These are phyloP conservation scores for Vanilla planifolia DNA, from an alignment of 106 monocot species.

Conservation along the genomic window DNA sequence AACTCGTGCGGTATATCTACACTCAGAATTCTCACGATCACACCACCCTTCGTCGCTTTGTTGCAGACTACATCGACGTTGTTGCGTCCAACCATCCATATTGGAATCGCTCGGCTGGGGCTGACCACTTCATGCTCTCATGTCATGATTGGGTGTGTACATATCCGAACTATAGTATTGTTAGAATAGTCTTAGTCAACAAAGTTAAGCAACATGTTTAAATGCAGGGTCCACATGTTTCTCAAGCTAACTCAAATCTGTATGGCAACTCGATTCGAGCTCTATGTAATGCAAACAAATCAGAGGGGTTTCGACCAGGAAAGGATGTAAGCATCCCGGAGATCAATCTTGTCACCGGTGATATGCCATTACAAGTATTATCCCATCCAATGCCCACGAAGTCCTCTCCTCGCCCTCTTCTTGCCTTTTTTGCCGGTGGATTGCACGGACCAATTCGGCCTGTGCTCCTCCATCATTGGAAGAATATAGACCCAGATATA, in stretches of 20 bases:
- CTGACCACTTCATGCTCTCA: slow-evolving; percentile 66
- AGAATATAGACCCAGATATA: slow-evolving; percentile 25
- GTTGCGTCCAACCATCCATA: slow-evolving; percentile 36
- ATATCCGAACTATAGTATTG: too few relatives aligned
- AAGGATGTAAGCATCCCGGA: slow-evolving; percentile 65
- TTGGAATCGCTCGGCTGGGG: slow-evolving; percentile 41
- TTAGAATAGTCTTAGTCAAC: too few relatives aligned
- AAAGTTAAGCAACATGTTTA: too few relatives aligned
- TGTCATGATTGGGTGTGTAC: slow-evolving; percentile 54
- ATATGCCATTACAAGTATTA: slow-evolving; percentile 24
- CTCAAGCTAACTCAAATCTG: slow-evolving; percentile 20
- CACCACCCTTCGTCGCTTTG: slow-evolving; percentile 17
- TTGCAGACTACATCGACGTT: slow-evolving; percentile 40
- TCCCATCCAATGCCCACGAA: slow-evolving; percentile 1
- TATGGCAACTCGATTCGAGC: slow-evolving; percentile 43
- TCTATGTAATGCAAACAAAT: slow-evolving; percentile 66
- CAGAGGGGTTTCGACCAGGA: slow-evolving; percentile 46
- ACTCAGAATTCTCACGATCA: slow-evolving; percentile 2
- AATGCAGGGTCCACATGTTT: slow-evolving; percentile 32
- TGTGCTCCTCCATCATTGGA: slow-evolving; percentile 42
- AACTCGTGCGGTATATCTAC: slow-evolving; percentile 41
- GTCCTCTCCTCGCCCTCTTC: slow-evolving; percentile 20
- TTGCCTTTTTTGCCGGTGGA: slow-evolving; percentile 67
- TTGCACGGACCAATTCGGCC: slow-evolving; percentile 57
- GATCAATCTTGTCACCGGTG: slow-evolving; percentile 50